Evolutionary conservation across 2,329 filamentous ascomycete species (phyloP), one percentile per base, ranked within the genome.

Genomic region (Neonectria neomacrospora): DNA sequence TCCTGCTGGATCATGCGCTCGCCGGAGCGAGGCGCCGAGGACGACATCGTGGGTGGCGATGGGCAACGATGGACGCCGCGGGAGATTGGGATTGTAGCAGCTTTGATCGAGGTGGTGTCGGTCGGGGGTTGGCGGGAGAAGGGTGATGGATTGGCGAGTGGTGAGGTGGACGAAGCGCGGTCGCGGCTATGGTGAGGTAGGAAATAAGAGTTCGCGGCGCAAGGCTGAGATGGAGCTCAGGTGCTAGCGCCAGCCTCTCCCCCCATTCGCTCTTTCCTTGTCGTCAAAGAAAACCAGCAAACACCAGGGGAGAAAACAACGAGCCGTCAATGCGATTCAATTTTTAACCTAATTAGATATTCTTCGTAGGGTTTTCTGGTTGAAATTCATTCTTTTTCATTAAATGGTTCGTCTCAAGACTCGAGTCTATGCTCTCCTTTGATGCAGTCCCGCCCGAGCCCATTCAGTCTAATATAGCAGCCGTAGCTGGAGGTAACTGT

Each of bases 1-100:
- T 99, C 96, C 81, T 99, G 96, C 77, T 97, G 93, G 73, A 90
- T 84, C 74, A 87, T 84, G 77, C 87, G 85, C 78, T 87, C 85
- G 77, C 84, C 83, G 67, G 78, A 75, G 71, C 80, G 80, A 69
- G 71, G 58, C 57, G 60, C 65, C 47, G 71, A 71, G 54, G 64
- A 65, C 53, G 67, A 70, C 63, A 73, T 71, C 51, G 57, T 59
- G 62, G 51, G 44, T 45, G 52, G 64, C 11, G 47, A 53, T 11
- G 47, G 51, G 51, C 65, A 62, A 63, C 66, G 60, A 66, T 58
- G 50, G 22, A 14, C 65, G 67, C 64, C 62, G 22, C 37, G 34
- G 39, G 5, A 22, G 30, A 58, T 64, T 64, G 41, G 52, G 26
- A 45, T 42, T n/a, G 12, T 8, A 18, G 20, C 23, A 50, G 22